A percentile compares a stretch with the other conserved stretches of the same genome.
Evolutionary conservation across 1,284 basidiomycete species (phyloP).

Genomic region (Puccinia polysora): DNA sequence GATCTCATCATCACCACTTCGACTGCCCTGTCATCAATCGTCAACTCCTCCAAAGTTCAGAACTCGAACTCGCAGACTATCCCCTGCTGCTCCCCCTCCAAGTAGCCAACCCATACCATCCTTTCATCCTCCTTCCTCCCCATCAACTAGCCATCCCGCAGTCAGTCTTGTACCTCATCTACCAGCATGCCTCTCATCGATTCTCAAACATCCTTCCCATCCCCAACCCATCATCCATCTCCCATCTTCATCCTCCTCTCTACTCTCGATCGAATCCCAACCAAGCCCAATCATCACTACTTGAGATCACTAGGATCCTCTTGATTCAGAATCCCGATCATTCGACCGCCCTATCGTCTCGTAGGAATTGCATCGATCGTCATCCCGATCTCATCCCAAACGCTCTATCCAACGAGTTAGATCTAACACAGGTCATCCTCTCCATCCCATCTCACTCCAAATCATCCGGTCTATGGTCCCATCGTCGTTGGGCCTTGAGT

Average conservation of each 20-base stretch:
- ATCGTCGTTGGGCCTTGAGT: constrained; percentile 32
- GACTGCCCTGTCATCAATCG: no score
- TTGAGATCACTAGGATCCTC: constrained; percentile 5
- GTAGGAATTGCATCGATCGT: background rate
- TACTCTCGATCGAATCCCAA: background rate
- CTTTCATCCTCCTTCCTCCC: background rate
- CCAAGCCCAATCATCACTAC: background rate
- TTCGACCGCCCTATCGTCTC: constrained; percentile 10
- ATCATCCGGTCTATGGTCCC: constrained; percentile 17
- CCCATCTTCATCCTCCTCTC: background rate
- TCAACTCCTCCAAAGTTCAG: background rate
- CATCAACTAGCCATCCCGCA: constrained; percentile 26
- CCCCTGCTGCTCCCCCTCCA: background rate
- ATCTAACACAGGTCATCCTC: constrained; percentile 5
- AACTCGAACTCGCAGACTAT: background rate
- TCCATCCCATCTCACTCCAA: constrained; percentile 24
- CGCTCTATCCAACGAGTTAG: background rate
- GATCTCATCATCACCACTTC: no score
- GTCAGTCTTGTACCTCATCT: background rate
- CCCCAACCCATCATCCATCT: background rate
- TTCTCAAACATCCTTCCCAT: background rate
- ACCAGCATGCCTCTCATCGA: background rate
- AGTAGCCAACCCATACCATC: constrained; percentile 13
- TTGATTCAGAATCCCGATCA: constrained; percentile 41
- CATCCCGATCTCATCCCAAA: background rate